Percentiles rank a stretch among this genome's conserved stretches.
Conservation (phyloP, 2,329 filamentous ascomycete genomes). For the Colletotrichum sansevieriae region DNA sequence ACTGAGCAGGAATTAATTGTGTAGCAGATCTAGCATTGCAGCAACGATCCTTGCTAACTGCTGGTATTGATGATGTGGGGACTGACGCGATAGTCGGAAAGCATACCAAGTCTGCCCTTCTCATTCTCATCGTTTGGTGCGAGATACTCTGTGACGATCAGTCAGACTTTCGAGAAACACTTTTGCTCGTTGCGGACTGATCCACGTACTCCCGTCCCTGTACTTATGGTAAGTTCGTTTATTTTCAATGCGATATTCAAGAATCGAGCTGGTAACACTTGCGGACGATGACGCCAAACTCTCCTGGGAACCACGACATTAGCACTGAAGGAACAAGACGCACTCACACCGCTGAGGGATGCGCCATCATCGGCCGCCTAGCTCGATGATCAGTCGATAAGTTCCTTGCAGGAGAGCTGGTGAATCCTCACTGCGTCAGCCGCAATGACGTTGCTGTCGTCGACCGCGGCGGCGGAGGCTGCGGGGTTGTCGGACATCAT, state of each 20-base stretch:
- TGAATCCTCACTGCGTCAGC: neutral
- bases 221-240: constrained; percentile 2
- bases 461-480: too few relatives aligned
- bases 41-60: neutral
- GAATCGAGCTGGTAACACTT: neutral
- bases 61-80: too few relatives aligned
- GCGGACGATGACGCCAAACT: neutral
- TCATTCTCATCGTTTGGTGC: constrained; percentile 3
- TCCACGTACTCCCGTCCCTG: constrained; percentile 6
- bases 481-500: too few relatives aligned
- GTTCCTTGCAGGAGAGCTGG: neutral
- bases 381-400: neutral
- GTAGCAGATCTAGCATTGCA: neutral
- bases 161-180: neutral
- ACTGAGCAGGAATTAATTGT: neutral
- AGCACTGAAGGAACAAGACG: neutral
- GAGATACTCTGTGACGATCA: neutral
- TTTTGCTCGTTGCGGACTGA: neutral
- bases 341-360: neutral
- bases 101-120: constrained; percentile 8
- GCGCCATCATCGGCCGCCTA: neutral
- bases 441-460: neutral
- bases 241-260: constrained; percentile 6
- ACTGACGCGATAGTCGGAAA: neutral
- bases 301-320: neutral